phyloP scores from a whole-genome alignment of 2,329 filamentous ascomycete species.

The Fusarium pininemorale region DNA sequence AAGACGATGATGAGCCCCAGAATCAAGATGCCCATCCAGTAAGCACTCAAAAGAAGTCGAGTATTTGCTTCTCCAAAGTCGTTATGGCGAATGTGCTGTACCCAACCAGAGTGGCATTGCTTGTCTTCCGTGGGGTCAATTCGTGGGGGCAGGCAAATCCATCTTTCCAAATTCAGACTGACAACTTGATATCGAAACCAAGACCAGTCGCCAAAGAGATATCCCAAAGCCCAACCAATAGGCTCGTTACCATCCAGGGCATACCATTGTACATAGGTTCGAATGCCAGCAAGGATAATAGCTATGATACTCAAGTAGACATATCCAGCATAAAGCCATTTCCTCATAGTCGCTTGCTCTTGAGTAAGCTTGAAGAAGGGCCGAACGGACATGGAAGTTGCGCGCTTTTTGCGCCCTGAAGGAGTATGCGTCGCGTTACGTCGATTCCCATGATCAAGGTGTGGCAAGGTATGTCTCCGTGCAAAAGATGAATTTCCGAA shows the following conservation, averaged over 20 bases:
- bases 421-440: slow-evolving; percentile 64
- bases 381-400: slow-evolving; percentile 70
- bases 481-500: slow-evolving; percentile 34
- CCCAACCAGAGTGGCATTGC: slow-evolving; percentile 65
- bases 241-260: slow-evolving; percentile 81
- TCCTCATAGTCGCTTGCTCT: slow-evolving; percentile 77
- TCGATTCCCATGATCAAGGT: slow-evolving; percentile 45
- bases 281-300: slow-evolving; percentile 76
- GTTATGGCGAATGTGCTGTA: slow-evolving; percentile 70
- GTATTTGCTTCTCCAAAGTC: slow-evolving; percentile 80
- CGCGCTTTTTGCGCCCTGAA: slow-evolving; percentile 72
- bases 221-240: slow-evolving; percentile 91
- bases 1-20: slow-evolving; percentile 80
- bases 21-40: slow-evolving; percentile 76
- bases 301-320: slow-evolving; percentile 74
- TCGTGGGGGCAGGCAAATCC: slow-evolving; percentile 75
- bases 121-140: slow-evolving; percentile 42
- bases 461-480: slow-evolving; percentile 64
- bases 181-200: slow-evolving; percentile 77
- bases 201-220: slow-evolving; percentile 82
- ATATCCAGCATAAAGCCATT: slow-evolving; percentile 85
- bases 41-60: slow-evolving; percentile 77
- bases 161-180: slow-evolving; percentile 73
- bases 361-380: slow-evolving; percentile 84
- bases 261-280: slow-evolving; percentile 71